phyloP scores from a whole-genome alignment of 2,329 filamentous ascomycete species.

The Clarireedia paspali region DNA sequence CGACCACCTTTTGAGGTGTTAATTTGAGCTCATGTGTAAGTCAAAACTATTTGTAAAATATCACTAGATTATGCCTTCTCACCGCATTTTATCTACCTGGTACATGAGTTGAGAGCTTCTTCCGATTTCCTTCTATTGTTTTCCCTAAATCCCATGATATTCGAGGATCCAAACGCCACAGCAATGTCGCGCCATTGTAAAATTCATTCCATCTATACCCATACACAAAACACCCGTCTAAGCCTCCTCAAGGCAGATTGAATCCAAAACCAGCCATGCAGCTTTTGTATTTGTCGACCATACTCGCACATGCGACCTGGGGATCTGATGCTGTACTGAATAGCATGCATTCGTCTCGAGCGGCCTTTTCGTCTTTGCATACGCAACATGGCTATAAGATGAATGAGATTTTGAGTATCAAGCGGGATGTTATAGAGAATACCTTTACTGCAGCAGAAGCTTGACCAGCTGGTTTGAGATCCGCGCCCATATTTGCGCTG shows the following conservation, averaged over 20 bases:
- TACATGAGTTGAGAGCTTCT: slow-evolving; percentile 21
- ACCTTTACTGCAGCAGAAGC: slow-evolving; percentile 24
- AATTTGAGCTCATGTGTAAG: background rate
- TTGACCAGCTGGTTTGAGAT: slow-evolving; percentile 22
- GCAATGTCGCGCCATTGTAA: slow-evolving; percentile 19
- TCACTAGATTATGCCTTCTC: background rate
- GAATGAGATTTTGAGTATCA: background rate
- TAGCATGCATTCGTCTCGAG: slow-evolving; percentile 97
- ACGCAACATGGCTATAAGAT: slow-evolving; percentile 80
- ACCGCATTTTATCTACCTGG: background rate
- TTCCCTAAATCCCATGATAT: background rate
- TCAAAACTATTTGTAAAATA: background rate
- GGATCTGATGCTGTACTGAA: slow-evolving; percentile 83
- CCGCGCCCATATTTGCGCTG: slow-evolving; percentile 21
- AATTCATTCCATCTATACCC: slow-evolving; percentile 2
- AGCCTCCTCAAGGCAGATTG: slow-evolving; percentile 37
- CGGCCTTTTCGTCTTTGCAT: slow-evolving; percentile 89
- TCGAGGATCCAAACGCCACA: slow-evolving; percentile 12
- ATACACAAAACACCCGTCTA: background rate
- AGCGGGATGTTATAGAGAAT: background rate
- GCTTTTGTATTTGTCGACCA: slow-evolving; percentile 76
- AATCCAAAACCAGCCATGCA: slow-evolving; percentile 96
- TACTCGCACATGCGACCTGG: slow-evolving; percentile 70
- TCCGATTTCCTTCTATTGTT: slow-evolving; percentile 1
- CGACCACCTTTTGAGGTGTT: background rate